phyloP scores from a whole-genome alignment of 2,329 filamentous ascomycete species.

The Epichloe scottii region DNA sequence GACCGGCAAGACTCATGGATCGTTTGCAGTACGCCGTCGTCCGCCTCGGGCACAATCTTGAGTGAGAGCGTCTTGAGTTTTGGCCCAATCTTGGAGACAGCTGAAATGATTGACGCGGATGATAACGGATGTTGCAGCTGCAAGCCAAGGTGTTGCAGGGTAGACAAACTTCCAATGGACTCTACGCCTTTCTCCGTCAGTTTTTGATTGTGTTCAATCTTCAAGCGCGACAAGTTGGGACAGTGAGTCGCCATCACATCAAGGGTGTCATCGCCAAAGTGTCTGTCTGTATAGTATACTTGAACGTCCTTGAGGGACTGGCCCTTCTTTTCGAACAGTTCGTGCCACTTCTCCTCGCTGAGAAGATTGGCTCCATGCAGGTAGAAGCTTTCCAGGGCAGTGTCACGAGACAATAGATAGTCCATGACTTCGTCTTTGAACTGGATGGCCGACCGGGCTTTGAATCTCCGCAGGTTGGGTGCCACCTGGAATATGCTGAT shows the following conservation, averaged over 20 bases:
- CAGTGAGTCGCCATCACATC: conserved; percentile 49
- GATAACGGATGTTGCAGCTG: conserved; percentile 47
- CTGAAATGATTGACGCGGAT: conserved; percentile 42
- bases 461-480: conserved; percentile 55
- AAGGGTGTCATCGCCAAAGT: conserved; percentile 63
- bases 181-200: conserved; percentile 54
- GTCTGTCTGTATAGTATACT: conserved; percentile 72
- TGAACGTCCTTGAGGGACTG: conserved; percentile 53
- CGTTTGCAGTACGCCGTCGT: conserved; percentile 56
- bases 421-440: conserved; percentile 77
- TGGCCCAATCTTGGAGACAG: conserved; percentile 50
- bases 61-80: conserved; percentile 69
- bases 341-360: conserved; percentile 61
- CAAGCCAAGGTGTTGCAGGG: conserved; percentile 64
- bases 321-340: conserved; percentile 56
- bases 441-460: conserved; percentile 76
- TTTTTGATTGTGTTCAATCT: conserved; percentile 69
- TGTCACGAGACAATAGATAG: conserved; percentile 63
- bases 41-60: conserved; percentile 50
- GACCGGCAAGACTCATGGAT: conserved; percentile 58
- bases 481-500: conserved; percentile 68
- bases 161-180: conserved; percentile 47
- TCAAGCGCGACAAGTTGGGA: conserved; percentile 59
- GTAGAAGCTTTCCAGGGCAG: conserved; percentile 58
- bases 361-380: conserved; percentile 78